phyloP scores from a whole-genome alignment of 2,329 filamentous ascomycete genomes.

The Cadophora gregata region DNA sequence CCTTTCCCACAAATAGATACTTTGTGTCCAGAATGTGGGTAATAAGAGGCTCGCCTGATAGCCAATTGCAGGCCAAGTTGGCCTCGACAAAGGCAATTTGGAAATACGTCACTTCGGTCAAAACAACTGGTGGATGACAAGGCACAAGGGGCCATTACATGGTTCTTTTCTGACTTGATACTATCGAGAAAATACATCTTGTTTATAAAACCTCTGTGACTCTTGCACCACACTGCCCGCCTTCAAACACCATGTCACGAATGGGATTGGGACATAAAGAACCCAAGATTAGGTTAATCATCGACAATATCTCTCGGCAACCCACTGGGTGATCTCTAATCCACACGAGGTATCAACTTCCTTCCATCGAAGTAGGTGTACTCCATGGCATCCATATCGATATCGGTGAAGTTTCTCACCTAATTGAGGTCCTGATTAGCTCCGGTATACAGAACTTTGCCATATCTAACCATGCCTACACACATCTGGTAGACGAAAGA shows the following conservation, averaged over 20 bases:
- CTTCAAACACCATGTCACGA: no score
- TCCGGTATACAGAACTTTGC: background rate
- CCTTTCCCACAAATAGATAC: no score
- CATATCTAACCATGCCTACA: background rate
- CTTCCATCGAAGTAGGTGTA: slow-evolving; percentile 37
- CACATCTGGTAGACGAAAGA: background rate
- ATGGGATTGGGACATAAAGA: background rate
- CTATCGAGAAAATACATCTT: background rate
- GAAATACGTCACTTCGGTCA: background rate
- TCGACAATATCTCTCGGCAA: background rate
- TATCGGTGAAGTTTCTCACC: slow-evolving; percentile 35
- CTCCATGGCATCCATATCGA: slow-evolving; percentile 33
- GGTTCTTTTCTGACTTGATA: background rate
- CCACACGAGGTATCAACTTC: slow-evolving; percentile 19
- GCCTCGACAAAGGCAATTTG: background rate
- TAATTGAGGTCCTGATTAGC: slow-evolving; percentile 12
- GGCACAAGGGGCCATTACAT: no score
- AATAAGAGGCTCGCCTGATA: background rate
- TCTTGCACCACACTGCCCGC: no score
- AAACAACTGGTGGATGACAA: background rate
- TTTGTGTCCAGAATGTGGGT: background rate
- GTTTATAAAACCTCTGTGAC: background rate
- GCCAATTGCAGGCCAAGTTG: background rate
- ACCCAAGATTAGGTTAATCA: background rate
- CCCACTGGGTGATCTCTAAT: background rate